Conservation (phyloP, 2,329 filamentous ascomycete species). For the Paraphaeosphaeria minitans region DNA sequence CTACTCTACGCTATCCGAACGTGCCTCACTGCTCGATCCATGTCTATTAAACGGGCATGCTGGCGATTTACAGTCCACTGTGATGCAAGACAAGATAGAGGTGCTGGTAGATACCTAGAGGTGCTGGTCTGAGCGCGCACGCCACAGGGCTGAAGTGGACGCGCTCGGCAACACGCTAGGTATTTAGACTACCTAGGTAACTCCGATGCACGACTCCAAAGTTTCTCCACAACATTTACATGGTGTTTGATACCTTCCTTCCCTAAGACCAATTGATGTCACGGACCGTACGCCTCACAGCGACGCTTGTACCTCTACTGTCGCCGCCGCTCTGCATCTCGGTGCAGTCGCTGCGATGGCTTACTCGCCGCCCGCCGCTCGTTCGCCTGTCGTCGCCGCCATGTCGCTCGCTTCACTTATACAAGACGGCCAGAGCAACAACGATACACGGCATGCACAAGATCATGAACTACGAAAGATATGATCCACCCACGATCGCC, state of each 20-base stretch:
- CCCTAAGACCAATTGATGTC: slow-evolving; percentile 17
- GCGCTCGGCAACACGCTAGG: background rate
- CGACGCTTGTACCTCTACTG: slow-evolving; percentile 29
- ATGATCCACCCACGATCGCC: slow-evolving; percentile 14
- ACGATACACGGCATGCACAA: slow-evolving; percentile 35
- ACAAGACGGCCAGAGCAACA: slow-evolving; percentile 33
- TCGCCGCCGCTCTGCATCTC: slow-evolving; percentile 23
- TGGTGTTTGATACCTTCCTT: background rate
- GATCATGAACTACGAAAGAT: slow-evolving; percentile 24
- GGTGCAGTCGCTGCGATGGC: slow-evolving; percentile 17
- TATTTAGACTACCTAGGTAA: background rate
- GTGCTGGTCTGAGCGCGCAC: background rate
- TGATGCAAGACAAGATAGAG: background rate
- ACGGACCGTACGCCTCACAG: slow-evolving; percentile 15
- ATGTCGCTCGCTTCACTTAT: slow-evolving; percentile 33
- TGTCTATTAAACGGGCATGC: too few relatives aligned
- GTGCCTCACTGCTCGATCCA: too few relatives aligned
- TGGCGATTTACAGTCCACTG: background rate
- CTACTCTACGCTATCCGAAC: background rate
- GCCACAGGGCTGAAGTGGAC: background rate
- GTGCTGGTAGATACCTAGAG: background rate
- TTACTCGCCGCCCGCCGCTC: slow-evolving; percentile 14
- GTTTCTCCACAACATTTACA: background rate
- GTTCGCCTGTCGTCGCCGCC: slow-evolving; percentile 12
- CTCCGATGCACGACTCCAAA: background rate